Conservation (phyloP, 257 asterid species). For the Anisodus tanguticus region DNA sequence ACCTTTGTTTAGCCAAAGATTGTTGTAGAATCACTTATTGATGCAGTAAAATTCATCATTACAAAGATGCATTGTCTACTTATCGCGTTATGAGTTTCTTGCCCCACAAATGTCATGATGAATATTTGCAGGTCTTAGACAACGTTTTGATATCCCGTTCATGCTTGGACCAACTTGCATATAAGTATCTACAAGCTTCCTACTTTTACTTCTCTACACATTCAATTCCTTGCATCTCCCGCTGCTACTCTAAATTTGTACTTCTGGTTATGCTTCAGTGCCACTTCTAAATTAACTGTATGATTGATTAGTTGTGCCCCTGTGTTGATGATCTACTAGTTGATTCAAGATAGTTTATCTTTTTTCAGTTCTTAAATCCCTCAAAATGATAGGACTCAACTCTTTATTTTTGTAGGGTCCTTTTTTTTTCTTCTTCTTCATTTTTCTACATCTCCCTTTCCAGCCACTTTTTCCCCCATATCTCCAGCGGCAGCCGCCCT, state of each 20-base stretch:
- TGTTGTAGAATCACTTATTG: background rate
- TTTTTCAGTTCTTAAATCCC: background rate
- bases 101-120: background rate
- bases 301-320: no score
- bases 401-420: background rate
- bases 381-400: background rate
- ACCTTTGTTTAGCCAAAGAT: background rate
- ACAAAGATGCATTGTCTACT: background rate
- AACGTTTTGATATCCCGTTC: background rate
- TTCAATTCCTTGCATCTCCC: background rate
- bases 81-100: background rate
- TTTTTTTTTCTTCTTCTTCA: background rate
- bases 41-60: background rate
- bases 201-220: background rate
- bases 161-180: background rate
- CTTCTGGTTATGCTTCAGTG: background rate
- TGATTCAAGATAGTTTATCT: background rate
- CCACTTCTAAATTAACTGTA: background rate
- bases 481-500: background rate
- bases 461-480: background rate
- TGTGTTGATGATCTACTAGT: no score
- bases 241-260: background rate
- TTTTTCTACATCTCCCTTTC: background rate
- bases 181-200: background rate
- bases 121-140: conserved; percentile 6